Percentiles rank a stretch among this genome's conserved stretches.
Conservation (phyloP, 352 stramenopile genomes). For the Phytopythium sindhum region DNA sequence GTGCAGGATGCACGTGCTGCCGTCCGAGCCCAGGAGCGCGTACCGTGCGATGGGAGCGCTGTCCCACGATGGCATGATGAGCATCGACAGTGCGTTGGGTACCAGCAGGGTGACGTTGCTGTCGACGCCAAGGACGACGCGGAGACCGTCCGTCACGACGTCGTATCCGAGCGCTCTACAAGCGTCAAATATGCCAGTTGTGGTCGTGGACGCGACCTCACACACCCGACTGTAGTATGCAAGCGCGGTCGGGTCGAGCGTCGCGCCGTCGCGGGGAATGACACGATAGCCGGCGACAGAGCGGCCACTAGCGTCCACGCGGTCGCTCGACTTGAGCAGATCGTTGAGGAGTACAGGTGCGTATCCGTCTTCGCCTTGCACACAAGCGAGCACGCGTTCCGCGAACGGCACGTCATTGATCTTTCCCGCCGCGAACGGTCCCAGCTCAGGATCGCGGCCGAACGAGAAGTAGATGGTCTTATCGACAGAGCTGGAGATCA, state of each 20-base stretch:
- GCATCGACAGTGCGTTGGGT: background rate
- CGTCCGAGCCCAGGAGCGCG: background rate
- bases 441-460: background rate
- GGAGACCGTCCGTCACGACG: background rate
- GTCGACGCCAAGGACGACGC: background rate
- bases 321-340: background rate
- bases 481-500: background rate
- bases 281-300: background rate
- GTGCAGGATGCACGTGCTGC: constrained; percentile 2
- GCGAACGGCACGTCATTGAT: constrained; percentile 6
- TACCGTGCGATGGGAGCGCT: background rate
- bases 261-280: background rate
- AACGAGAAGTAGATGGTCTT: background rate
- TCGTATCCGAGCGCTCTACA: background rate
- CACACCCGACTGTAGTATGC: background rate
- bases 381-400: background rate
- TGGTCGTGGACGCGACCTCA: background rate
- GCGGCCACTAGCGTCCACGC: too few species aligned
- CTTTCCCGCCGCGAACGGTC: background rate
- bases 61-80: background rate
- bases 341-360: background rate
- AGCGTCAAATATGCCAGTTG: background rate
- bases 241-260: background rate
- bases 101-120: background rate
- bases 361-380: background rate